These are phyloP conservation scores for Saussurea involucrata DNA, from an alignment of 129 eudicot genomes.

Conservation along the genomic window DNA sequence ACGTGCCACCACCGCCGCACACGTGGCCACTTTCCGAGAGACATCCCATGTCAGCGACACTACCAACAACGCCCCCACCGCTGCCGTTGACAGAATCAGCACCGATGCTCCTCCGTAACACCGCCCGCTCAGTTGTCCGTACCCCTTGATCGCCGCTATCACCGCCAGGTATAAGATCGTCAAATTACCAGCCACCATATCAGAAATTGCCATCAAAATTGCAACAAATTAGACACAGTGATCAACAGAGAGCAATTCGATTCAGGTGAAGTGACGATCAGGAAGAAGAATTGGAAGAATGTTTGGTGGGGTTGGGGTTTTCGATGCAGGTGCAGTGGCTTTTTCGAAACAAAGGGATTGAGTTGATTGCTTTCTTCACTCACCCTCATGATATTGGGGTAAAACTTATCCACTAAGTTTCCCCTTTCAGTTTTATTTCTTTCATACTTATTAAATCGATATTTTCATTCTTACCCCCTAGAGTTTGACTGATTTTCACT, in stretches of 20 bases:
- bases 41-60: conserved; percentile 70
- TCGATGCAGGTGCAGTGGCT: conserved; percentile 10
- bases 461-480: background rate
- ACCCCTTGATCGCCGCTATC: conserved; percentile 59
- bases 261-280: background rate
- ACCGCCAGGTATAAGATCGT: conserved; percentile 53
- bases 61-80: conserved; percentile 39
- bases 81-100: conserved; percentile 53
- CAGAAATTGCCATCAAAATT: conserved; percentile 61
- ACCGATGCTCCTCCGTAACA: conserved; percentile 57
- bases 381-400: conserved; percentile 8
- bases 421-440: background rate
- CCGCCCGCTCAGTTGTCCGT: conserved; percentile 52
- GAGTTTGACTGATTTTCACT: background rate
- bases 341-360: conserved; percentile 13
- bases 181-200: conserved; percentile 50
- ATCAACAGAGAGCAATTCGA: background rate
- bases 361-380: too few species aligned
- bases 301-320: conserved; percentile 24
- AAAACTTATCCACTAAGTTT: conserved; percentile 20
- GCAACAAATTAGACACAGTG: background rate
- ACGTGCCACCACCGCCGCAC: conserved; percentile 17
- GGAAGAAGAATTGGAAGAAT: background rate
- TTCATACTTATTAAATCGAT: background rate
- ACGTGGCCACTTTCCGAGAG: conserved; percentile 55